Evolutionary conservation across 805 yeast species (phyloP), one percentile per base, ranked within the genome.

Genomic region (Kodamaea nitidulidarum): DNA sequence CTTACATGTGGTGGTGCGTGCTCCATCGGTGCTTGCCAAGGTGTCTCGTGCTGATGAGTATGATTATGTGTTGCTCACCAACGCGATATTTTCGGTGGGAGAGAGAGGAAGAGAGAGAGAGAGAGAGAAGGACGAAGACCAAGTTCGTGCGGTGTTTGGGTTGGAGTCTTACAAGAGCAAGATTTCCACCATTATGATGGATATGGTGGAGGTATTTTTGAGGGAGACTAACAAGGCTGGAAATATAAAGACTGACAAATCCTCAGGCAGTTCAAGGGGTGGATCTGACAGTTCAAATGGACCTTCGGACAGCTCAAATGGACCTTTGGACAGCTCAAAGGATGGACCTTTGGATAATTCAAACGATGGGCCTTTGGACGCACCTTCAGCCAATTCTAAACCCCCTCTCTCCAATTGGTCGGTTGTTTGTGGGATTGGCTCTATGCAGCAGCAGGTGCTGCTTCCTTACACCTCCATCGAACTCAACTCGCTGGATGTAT

Each of bases 141-240:
- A 10, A 27, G 10, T n/a, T n/a, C 12, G 12, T 10, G 6, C 10
- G 11, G 31, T 27, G 15, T 4, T 14, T 27, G 31, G 5, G 32
- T 27, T 51, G 24, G 44, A 18, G 8, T 29, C 48, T 2, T 55
- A 52, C 39, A 45, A 54, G 17, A 47, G 61, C 42, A 50, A 47
- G 14, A 30, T 57, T 7, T 49, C 60, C 2, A 35, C 41, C 1
- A 20, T 50, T 4, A n/a, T 43, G 1, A 35, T 57, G 10, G 22
- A 24, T 16, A 3, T 35, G 18, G 37, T 18, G 15, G 28, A 15
- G 30, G 11, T 15, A 15, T 14, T 34, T 14, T n/a, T 34, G 8
- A 6, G n/a, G 7, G 26, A n/a, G n/a, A 16, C 21, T 18, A n/a
- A 11, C n/a, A 26, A 26, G 17, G 11, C 7, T 4, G 6, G n/a